Base-by-base conservation (phyloP, 345 rosid genomes). In the Cardamine occulta region DNA sequence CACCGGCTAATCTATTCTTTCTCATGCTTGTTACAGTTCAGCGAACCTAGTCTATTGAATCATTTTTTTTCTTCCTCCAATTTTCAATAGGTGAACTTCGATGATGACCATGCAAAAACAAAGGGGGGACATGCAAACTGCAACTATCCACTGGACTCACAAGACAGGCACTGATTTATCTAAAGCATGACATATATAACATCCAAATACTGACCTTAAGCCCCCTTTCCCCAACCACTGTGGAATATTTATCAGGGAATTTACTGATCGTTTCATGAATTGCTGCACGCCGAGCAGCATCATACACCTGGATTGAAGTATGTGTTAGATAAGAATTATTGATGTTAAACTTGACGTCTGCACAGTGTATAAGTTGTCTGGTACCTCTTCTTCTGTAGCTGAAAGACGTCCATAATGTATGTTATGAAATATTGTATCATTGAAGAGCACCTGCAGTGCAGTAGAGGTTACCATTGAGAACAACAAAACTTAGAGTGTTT, bases 191-290 rank as follows among this genome's bases (percentile, higher is more conserved):
- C 66, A 63, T 9, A 26, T 7, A 56, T 47, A 70, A 77, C 62
- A 64, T 29, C 28, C 61, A 32, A 18, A n/a, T 40, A 79, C 93
- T 84, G 79, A 95, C 99, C 99, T 95, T 95, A 47, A 95, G 97
- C 44, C 98, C 99, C 63, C 99, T 86, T 83, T 95, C 99, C 76
- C 98, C 98, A 45, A 95, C 99, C 40, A 95, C 80, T 29, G 98
- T 93, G 56, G 88, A 89, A 84, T 95, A 95, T 79, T 93, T 87
- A 44, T 85, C 89, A 23, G 99, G 99, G 83, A 96, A 96, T 32
- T 83, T 88, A 90, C 90, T 79, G 48, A 96, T 86, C 1, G 98
- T 93, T 34, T 93, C 96, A 83, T 96, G 98, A 81, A 96, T 96
- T 66, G 94, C 93, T 57, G 99, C 99, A 72, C 49, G 91, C 32